These are phyloP conservation scores for Neoboletus brunneissimus DNA, from an alignment of 768 basidiomycete genomes.

Conservation along the genomic window DNA sequence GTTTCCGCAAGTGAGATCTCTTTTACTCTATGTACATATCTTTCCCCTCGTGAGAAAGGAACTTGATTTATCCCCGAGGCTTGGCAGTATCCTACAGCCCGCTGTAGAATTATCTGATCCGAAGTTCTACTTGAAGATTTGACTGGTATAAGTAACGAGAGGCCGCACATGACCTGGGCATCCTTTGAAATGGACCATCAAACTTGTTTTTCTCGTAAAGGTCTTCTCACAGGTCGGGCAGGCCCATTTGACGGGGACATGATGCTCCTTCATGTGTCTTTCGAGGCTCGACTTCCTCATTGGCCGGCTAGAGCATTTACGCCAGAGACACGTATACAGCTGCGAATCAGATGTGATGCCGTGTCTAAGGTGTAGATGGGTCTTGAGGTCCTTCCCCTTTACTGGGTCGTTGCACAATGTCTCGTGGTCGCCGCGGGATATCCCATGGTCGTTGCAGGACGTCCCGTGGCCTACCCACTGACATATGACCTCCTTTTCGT, in stretches of 20 bases:
- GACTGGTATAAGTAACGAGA: background rate
- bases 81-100: background rate
- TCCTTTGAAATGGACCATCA: background rate
- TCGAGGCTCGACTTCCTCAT: constrained; percentile 7
- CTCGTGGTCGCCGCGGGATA: background rate
- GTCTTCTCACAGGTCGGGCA: constrained; percentile 2
- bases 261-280: constrained; percentile 3
- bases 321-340: background rate
- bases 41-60: background rate
- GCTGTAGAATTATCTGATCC: background rate
- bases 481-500: background rate
- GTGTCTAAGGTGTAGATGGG: constrained; percentile 1
- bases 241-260: background rate
- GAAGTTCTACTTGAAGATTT: background rate
- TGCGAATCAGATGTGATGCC: background rate
- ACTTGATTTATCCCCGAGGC: background rate
- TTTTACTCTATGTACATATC: too few relatives aligned
- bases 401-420: background rate
- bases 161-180: background rate
- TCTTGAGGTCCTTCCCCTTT: background rate
- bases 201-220: constrained; percentile 2
- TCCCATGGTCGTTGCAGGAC: background rate
- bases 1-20: too few relatives aligned
- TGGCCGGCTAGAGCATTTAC: background rate
- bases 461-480: background rate